These are phyloP conservation scores for Naganishia onofrii DNA, from an alignment of 768 basidiomycete species.

Conservation along the genomic window DNA sequence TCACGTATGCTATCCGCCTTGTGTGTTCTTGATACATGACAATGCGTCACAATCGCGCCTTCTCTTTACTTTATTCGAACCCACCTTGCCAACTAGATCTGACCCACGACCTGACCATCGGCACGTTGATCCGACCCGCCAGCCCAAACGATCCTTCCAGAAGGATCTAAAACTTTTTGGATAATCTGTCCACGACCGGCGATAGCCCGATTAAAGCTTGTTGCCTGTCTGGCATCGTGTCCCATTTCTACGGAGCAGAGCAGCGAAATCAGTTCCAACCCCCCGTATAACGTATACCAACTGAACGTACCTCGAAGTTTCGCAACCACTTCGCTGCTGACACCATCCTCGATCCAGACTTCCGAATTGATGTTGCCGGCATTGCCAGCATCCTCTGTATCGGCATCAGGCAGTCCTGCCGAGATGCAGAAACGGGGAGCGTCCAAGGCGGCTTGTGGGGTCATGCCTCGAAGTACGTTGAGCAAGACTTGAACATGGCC, in stretches of 20 bases:
- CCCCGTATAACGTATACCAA: too few species aligned
- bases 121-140: constrained; percentile 86
- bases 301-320: constrained; percentile 62
- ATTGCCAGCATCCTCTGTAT: constrained; percentile 54
- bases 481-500: constrained; percentile 93
- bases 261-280: not conserved
- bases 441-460: constrained; percentile 84
- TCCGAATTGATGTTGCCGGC: constrained; percentile 75
- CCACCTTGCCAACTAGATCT: constrained; percentile 60
- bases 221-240: constrained; percentile 68
- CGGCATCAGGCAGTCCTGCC: constrained; percentile 67
- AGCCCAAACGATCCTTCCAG: constrained; percentile 77
- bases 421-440: constrained; percentile 96
- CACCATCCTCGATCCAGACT: constrained; percentile 84
- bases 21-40: too few species aligned
- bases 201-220: constrained; percentile 60
- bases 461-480: constrained; percentile 82
- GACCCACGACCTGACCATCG: constrained; percentile 81
- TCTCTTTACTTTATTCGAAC: too few species aligned
- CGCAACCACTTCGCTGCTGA: constrained; percentile 62
- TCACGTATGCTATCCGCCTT: too few species aligned
- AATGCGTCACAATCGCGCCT: too few species aligned
- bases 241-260: constrained; percentile 67
- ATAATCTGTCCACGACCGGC: constrained; percentile 63
- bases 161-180: constrained; percentile 67